A percentile compares a stretch with the other conserved stretches of the same genome.
These are phyloP conservation scores for Nannizziopsis arthrosporioides DNA, from an alignment of 2,329 filamentous ascomycete genomes.

Conservation along the genomic window DNA sequence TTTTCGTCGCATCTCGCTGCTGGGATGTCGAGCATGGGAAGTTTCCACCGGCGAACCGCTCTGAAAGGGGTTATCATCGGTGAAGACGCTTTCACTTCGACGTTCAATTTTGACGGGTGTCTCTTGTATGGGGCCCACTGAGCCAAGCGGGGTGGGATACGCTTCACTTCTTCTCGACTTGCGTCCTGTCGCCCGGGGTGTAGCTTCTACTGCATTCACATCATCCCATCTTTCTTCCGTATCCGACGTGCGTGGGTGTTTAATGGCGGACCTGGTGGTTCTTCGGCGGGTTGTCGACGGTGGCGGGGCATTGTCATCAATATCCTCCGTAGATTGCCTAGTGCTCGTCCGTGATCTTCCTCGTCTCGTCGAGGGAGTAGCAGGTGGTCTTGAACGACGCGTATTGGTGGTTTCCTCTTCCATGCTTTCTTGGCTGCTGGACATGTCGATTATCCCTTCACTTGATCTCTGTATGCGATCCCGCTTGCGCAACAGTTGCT, in stretches of 20 bases:
- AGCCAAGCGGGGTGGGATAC: constrained; percentile 21
- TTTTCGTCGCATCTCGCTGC: constrained; percentile 38
- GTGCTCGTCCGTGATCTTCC: constrained; percentile 40
- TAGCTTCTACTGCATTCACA: constrained; percentile 21
- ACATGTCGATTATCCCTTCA: constrained; percentile 62
- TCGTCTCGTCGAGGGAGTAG: constrained; percentile 39
- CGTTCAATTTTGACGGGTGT: constrained; percentile 27
- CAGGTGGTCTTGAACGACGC: constrained; percentile 33
- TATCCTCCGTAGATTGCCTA: constrained; percentile 35
- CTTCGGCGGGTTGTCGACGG: constrained; percentile 41
- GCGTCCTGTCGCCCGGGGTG: constrained; percentile 38
- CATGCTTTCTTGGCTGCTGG: constrained; percentile 53
- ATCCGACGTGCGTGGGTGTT: constrained; percentile 43
- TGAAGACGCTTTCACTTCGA: constrained; percentile 57
- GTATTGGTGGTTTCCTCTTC: constrained; percentile 45
- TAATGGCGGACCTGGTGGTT: constrained; percentile 33
- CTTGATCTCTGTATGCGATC: constrained; percentile 75
- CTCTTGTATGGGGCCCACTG: constrained; percentile 19
- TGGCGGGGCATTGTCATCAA: constrained; percentile 22
- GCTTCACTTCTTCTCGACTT: constrained; percentile 42
- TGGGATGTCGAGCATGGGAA: constrained; percentile 30
- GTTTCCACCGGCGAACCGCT: constrained; percentile 56
- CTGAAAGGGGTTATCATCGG: constrained; percentile 86
- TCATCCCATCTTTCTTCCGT: constrained; percentile 38
- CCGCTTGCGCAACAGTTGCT: constrained; percentile 61